Conservation (phyloP, 805 yeast genomes). For the Metschnikowia borealis region DNA sequence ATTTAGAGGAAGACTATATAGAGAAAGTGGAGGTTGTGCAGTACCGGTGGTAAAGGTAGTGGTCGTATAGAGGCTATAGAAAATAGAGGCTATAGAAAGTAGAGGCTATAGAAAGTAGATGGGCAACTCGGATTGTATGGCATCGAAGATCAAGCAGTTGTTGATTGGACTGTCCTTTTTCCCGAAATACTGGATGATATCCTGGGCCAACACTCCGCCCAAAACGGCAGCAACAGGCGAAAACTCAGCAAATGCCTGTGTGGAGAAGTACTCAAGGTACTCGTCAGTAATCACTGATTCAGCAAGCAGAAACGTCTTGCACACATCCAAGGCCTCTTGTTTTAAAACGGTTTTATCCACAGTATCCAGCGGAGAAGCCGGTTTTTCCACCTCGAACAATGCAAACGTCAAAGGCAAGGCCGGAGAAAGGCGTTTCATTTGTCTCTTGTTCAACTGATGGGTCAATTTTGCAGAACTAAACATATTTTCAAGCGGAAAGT, state of each 20-base stretch:
- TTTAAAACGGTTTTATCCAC: constrained; percentile 27
- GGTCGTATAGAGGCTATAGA: background rate
- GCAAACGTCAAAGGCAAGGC: constrained; percentile 59
- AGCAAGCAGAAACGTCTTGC: constrained; percentile 39
- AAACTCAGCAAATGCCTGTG: constrained; percentile 60
- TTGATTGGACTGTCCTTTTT: constrained; percentile 76
- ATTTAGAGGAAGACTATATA: too few relatives aligned
- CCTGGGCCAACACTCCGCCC: constrained; percentile 91
- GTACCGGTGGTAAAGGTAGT: too few relatives aligned
- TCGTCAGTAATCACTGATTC: constrained; percentile 40
- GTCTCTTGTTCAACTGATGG: constrained; percentile 40
- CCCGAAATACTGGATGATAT: constrained; percentile 77
- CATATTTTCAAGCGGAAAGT: constrained; percentile 31
- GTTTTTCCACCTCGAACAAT: constrained; percentile 42
- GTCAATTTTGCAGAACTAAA: constrained; percentile 35
- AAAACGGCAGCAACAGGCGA: constrained; percentile 82
- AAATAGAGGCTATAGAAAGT: background rate
- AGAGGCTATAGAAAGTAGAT: constrained; percentile 40
- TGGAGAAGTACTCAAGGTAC: constrained; percentile 37
- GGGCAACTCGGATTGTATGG: constrained; percentile 68
- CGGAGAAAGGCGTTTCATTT: constrained; percentile 50
- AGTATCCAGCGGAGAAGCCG: constrained; percentile 19
- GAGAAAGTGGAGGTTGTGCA: too few relatives aligned
- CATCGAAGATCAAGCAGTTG: constrained; percentile 76
- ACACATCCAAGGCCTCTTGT: constrained; percentile 21